Evolutionary conservation across 1,284 basidiomycete genomes (phyloP), one percentile per base, ranked within the genome.

Genomic region (Trichosporon faecale): DNA sequence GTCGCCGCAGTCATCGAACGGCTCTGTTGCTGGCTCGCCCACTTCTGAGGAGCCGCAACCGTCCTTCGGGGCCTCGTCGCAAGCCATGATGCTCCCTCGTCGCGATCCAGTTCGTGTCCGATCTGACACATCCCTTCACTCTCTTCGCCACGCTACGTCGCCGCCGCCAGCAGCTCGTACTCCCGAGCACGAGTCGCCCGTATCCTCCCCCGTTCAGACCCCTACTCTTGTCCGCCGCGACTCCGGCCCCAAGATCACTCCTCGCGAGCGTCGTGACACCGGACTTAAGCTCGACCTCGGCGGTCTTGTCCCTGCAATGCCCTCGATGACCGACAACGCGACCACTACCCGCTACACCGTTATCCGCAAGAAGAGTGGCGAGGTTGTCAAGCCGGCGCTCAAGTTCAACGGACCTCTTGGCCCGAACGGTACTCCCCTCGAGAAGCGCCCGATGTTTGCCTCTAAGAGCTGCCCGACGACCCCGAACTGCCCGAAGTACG

Each of bases 341-440:
- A 71, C 72, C 25, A 33, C 64, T 6, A 68, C 72, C 46, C 77
- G 82, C 1, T 79, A 75, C 64, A 73, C 72, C 14, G 73, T 74
- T 23, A 84, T 92, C 40, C 88, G 94, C 70, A 97, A 96, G 83
- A 97, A 97, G 84, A 94, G 93, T 33, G 94, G 95, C 37, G 91
- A 97, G 84, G 89, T 93, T 0, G 89, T 98, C 79, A 95, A 95
- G 82, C 90, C 94, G 2, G 95, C 94, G 1, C 87, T 98, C 76
- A 97, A 97, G 85, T 86, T 88, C 18, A 87, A 86, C 71, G 87
- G 85, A 75, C 88, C 85, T 46, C 79, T 79, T 46, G 75, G 49
- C 40, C 68, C 78, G 33, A 76, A 78, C 72, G 78, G 77, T 33
- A 79, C 79, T 5, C 77, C 78, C 0, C 57, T 72, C 8, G 44